Evolutionary conservation across 495 filamentous ascomycete genomes (phyloP), one percentile per base, ranked within the genome.

Genomic region (Physcia stellaris): DNA sequence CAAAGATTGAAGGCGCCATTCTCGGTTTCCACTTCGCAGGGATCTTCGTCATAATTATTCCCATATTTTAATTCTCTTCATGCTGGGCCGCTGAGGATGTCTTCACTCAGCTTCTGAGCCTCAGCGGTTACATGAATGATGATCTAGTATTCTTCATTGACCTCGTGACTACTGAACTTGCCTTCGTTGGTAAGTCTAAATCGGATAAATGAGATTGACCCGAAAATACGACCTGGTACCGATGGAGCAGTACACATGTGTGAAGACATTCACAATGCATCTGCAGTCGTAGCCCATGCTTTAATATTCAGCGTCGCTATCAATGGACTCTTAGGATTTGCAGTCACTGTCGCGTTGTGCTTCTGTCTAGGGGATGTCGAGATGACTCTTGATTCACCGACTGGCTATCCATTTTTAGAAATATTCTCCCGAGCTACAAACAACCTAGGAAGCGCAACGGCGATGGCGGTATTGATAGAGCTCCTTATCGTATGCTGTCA

Each of bases 31-130:
- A 74, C 29, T 43, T 74, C 2, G 34, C 63, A 2, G 68, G 62
- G 0, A 70, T 70, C 41, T 66, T 74, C 27, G 68, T 52, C 6
- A 59, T 74, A n/a, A 38, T 74, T 0, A 59, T 71, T 4, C 61
- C 68, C 2, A 41, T 74, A 19, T 57, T 60, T 10, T 61, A 61
- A 15, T 52, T 69, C 32, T 58, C 64, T 5, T 63, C 71, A 13
- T 62, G 64, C 28, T 47, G 43, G 10, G 33, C 32, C 15, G 49
- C 59, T 1, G 37, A 47, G 3, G 52, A 55, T 31, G 67, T 71
- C 0, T 71, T 72, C 37, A 55, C 56, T 1, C 47, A 54, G 1
- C 71, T 73, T 31, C 21, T 52, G 1, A 71, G 73, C 29, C 20
- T 48, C 0, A 67, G 68, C 3, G 56, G 43, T 0, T 72, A 64